Base-by-base conservation (phyloP, 78 protist genomes). In the Dictyostelium brefeldianum region DNA sequence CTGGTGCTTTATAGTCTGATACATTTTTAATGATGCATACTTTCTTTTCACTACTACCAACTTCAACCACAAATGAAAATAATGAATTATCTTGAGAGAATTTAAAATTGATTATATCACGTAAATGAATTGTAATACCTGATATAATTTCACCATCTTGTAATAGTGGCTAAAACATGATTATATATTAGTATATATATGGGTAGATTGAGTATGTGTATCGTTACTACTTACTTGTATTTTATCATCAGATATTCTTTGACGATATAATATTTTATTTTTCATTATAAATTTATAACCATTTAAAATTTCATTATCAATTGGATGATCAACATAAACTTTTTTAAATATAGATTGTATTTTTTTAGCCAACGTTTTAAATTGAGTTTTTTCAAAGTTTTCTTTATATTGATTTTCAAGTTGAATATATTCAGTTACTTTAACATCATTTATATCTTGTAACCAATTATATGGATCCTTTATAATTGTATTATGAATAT, bases 11-110 rank as follows among this genome's bases (percentile, higher is more conserved):
- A 47, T 25, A 20, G 10, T 25, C n/a, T 57, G 48, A 65, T 4
- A 84, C 48, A 12, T 15, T 43, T 65, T 56, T 74, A 27, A 87
- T 22, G 14, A 87, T 46, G 36, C 78, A 50, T 25, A 59, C 47
- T 47, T 77, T 59, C 6, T 41, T 25, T 50, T 87, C 93, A 62
- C 53, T n/a, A 22, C 78, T 81, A 77, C 46, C 79, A 73, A 77
- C 65, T 22, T 87, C 93, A 1, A 43, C 56, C 1, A 74, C 78
- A 48, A 48, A 87, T 15, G 75, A 10, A 65, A 71, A 74, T 14
- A 51, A 57, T 29, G 25, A 4, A 15, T 78, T 25, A 64, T 87
- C 84, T 15, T 62, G 69, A 59, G 93, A 51, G 31, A 87, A 74
- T 36, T 77, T 87, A 15, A 87, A 70, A 20, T 46, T 20, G 11